phyloP scores from a whole-genome alignment of 129 eudicot genomes.

The carrot (Daucus carota) region DNA sequence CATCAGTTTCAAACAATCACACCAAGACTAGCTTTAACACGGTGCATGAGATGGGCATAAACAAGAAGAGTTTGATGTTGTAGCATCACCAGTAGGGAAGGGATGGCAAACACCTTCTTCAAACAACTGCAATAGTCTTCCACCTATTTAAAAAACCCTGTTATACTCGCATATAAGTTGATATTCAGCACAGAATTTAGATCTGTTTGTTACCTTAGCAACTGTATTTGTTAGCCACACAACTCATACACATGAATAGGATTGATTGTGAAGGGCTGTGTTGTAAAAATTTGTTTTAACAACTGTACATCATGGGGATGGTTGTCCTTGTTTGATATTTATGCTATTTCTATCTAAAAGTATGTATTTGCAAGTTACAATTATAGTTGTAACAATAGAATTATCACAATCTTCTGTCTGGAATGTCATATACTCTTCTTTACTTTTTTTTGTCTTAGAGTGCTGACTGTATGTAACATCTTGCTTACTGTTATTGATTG shows the following conservation, averaged over 20 bases:
- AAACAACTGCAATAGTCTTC: background rate
- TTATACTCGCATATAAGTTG: background rate
- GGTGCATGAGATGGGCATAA: background rate
- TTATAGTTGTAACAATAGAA: background rate
- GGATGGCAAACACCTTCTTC: background rate
- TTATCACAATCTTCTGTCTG: background rate
- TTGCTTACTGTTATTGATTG: background rate
- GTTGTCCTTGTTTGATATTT: background rate
- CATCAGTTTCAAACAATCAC: background rate
- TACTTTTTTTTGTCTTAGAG: too few species aligned
- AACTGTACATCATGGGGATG: background rate
- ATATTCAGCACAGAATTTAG: background rate
- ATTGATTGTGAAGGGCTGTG: too few species aligned
- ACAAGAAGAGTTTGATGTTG: background rate
- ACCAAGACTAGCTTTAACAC: background rate
- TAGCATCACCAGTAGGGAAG: background rate
- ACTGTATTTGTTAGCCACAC: conserved; percentile 1
- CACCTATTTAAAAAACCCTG: background rate
- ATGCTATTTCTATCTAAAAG: background rate
- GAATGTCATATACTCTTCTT: background rate
- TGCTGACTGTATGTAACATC: background rate
- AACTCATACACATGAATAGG: background rate
- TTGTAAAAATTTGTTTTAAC: background rate
- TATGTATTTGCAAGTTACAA: background rate
- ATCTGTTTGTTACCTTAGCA: background rate